Evolutionary conservation across 2,329 filamentous ascomycete species (phyloP), one percentile per base, ranked within the genome.

Genomic region (Tolypocladium endophyticum): DNA sequence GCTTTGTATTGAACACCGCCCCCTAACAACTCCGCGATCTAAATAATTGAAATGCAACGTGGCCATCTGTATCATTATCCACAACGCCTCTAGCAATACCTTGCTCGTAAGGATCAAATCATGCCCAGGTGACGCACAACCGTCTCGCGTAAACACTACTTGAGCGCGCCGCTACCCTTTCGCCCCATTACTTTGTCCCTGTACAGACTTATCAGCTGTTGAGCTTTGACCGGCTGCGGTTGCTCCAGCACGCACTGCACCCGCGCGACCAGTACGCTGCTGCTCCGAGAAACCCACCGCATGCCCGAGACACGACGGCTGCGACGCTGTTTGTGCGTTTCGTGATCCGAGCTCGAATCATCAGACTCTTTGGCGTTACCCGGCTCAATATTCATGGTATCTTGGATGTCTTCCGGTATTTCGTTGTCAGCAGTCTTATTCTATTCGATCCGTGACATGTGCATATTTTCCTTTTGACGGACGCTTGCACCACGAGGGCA

Each of bases 181-280:
- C 62, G 62, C 25, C 65, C 64, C 53, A 55, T 56, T 30, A 65
- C 59, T 8, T 63, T 70, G 14, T 66, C 64, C 54, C 66, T 68
- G 57, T 69, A 73, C 25, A 72, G 57, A 47, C 66, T 69, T 2
- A 68, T 65, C 8, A 74, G 60, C 30, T 70, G 63, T 60, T 62
- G 67, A 5, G 64, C 67, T 58, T 68, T 64, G 6, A 73, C 61
- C 2, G 72, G 72, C 36, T 61, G 64, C 2, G 72, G 71, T 56
- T 73, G 69, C 54, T 72, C 66, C 20, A 74, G 62, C 1, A 60
- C 56, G 28, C 72, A 74, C n/a, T 63, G 60, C 16, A 61, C 65
- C 50, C 65, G 68, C 11, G 70, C 66, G 25, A 73, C 53, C 1
- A 72, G 58, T 2, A 66, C 61, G 0, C 59, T 61, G 16, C 61